Conservation (phyloP, 1,284 basidiomycete genomes). For the Moesziomyces sp. region DNA sequence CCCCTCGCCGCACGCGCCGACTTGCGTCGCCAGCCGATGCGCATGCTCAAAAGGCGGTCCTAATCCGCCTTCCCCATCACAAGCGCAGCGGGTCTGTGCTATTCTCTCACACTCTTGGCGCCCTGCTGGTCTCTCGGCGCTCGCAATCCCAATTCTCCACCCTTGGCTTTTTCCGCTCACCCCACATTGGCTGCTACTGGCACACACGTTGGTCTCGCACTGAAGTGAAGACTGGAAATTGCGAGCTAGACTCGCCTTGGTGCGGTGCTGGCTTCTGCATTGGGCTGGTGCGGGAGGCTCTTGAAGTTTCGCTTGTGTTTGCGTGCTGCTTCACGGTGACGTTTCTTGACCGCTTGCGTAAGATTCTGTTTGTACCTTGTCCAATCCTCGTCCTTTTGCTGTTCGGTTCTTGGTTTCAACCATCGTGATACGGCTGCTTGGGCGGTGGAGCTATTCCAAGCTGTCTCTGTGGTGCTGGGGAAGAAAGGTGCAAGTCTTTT, state of each 20-base stretch:
- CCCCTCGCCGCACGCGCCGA: slow-evolving; percentile 21
- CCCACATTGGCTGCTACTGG: too few species aligned
- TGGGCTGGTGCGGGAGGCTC: slow-evolving; percentile 8
- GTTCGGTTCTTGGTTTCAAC: slow-evolving; percentile 30
- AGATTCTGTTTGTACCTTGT: slow-evolving; percentile 32
- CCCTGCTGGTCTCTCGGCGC: too few species aligned
- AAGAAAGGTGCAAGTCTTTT: slow-evolving; percentile 14
- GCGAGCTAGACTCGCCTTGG: too few species aligned
- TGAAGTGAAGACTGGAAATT: too few species aligned
- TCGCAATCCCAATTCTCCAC: too few species aligned
- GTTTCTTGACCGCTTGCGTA: slow-evolving; percentile 55
- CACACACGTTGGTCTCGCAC: too few species aligned
- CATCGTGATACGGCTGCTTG: slow-evolving; percentile 34
- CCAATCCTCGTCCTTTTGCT: slow-evolving; percentile 48
- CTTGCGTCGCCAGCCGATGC: slow-evolving; percentile 18
- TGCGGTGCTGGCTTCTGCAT: neutral
- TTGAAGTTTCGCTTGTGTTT: slow-evolving; percentile 42
- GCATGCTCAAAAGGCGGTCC: slow-evolving; percentile 8
- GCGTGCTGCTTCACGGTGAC: slow-evolving; percentile 60
- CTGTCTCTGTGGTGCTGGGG: slow-evolving; percentile 5
- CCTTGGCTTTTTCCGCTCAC: too few species aligned
- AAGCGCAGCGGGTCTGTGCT: neutral
- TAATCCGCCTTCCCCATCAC: neutral
- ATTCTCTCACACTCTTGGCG: neutral
- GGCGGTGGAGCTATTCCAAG: slow-evolving; percentile 18